Evolutionary conservation across 345 rosid genomes (phyloP), one percentile per base, ranked within the genome.

Genomic region (Microthlaspi erraticum): DNA sequence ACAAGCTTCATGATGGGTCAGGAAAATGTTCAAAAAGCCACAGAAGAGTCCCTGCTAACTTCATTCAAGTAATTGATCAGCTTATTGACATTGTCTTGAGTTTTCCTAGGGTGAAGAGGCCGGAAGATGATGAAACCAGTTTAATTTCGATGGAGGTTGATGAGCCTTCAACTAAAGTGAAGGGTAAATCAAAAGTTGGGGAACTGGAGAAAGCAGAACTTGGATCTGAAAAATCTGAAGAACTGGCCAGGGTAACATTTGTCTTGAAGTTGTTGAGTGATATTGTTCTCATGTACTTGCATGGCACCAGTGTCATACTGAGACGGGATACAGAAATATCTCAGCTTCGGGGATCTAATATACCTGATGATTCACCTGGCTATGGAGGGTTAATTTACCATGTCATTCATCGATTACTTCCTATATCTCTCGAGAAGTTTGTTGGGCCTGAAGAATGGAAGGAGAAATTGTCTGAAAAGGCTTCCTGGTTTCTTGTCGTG

Each of bases 11-110:
- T n/a, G n/a, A n/a, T n/a, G n/a, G n/a, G n/a, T n/a, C n/a, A n/a
- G n/a, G n/a, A n/a, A n/a, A n/a, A n/a, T n/a, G n/a, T n/a, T n/a
- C n/a, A n/a, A n/a, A n/a, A n/a, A n/a, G n/a, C n/a, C n/a, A n/a
- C n/a, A n/a, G n/a, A n/a, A n/a, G n/a, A n/a, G n/a, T n/a, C n/a
- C n/a, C n/a, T n/a, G n/a, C n/a, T n/a, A n/a, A n/a, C n/a, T n/a
- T n/a, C n/a, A n/a, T n/a, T n/a, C n/a, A n/a, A n/a, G n/a, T n/a
- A 52, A 86, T 93, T 71, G 97, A 93, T 81, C 98, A 89, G 82
- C 97, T 93, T 77, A 92, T 93, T 79, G 97, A 93, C 71, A 85
- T 89, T 72, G 82, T 93, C 19, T 53, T 91, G 85, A 91, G 84
- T 72, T 87, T 77, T 71, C 91, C 90, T 67, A 61, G 80, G 53